Conservation (phyloP, 2,329 filamentous ascomycete genomes). For the Xylariaceae sp. region DNA sequence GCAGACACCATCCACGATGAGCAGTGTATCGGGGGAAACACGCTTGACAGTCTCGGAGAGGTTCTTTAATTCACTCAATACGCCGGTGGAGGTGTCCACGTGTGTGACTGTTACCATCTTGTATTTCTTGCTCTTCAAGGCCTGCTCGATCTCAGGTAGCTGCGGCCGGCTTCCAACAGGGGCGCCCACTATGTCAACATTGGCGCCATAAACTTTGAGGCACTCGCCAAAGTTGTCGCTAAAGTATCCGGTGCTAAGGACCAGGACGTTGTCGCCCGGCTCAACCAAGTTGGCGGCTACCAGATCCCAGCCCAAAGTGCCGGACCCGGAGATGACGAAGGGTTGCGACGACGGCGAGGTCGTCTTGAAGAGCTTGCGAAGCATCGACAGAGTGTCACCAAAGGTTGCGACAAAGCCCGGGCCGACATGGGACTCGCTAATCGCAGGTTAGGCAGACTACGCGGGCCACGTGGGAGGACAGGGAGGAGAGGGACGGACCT, state of each 20-base stretch:
- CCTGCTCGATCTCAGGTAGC: constrained; percentile 80
- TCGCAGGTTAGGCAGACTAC: constrained; percentile 16
- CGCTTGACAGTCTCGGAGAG: constrained; percentile 77
- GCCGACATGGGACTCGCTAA: constrained; percentile 89
- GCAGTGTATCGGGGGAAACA: constrained; percentile 84
- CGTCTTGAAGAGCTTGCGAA: constrained; percentile 93
- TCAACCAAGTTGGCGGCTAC: constrained; percentile 92
- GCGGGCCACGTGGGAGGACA: not conserved
- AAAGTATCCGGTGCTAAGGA: constrained; percentile 96
- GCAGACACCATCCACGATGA: constrained; percentile 95
- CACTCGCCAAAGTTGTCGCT: constrained; percentile 92
- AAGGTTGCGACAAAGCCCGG: constrained; percentile 85
- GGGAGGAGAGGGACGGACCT: constrained; percentile 53
- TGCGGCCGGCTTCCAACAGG: constrained; percentile 85
- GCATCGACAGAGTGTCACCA: constrained; percentile 80
- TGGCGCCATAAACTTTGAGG: constrained; percentile 84
- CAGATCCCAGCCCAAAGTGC: constrained; percentile 94
- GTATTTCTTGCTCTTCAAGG: constrained; percentile 85
- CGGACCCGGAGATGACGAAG: constrained; percentile 89
- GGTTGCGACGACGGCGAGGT: constrained; percentile 78
- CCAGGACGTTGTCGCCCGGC: constrained; percentile 81
- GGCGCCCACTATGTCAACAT: constrained; percentile 84
- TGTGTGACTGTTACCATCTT: constrained; percentile 94
- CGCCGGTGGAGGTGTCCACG: constrained; percentile 95
- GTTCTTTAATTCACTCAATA: constrained; percentile 83